Percentiles rank a stretch among this genome's conserved stretches.
Conservation (phyloP, 352 stramenopile species). For the Peronospora belbahrii region DNA sequence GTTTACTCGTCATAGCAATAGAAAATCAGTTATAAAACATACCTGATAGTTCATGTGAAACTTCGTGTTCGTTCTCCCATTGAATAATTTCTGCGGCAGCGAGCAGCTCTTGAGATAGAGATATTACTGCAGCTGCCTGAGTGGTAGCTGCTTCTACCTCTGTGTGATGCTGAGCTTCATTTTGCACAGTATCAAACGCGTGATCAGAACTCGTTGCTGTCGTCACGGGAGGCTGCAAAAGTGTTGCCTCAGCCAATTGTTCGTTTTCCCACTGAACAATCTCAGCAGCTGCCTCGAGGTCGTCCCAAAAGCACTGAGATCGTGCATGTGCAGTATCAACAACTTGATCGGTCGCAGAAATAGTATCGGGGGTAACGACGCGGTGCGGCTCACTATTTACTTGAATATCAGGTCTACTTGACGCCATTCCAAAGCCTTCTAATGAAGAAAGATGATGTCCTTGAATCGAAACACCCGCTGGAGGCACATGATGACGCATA, state of each 20-base stretch:
- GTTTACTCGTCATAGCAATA: neutral
- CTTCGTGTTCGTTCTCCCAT: conserved; percentile 37
- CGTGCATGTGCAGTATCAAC: conserved; percentile 2
- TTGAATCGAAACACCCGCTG: neutral
- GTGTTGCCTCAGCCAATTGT: conserved; percentile 22
- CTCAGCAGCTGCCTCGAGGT: conserved; percentile 42
- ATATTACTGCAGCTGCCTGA: conserved; percentile 1
- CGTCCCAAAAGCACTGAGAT: conserved; percentile 27
- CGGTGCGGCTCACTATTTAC: neutral
- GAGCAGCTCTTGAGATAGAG: conserved; percentile 31
- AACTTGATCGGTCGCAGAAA: neutral
- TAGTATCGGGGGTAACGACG: conserved; percentile 22
- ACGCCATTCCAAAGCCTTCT: neutral
- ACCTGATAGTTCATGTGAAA: conserved; percentile 4
- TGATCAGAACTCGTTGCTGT: neutral
- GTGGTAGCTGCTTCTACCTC: neutral
- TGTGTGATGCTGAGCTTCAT: neutral
- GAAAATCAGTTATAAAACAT: neutral
- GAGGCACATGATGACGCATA: neutral
- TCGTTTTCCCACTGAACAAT: conserved; percentile 53
- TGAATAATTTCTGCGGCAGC: conserved; percentile 36
- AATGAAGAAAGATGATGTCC: neutral
- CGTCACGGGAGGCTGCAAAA: conserved; percentile 5
- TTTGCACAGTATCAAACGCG: neutral
- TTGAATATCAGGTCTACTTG: conserved; percentile 2